Evolutionary conservation across 148 eudicot species (phyloP).

Genomic region (Vaccinium darrowii): DNA sequence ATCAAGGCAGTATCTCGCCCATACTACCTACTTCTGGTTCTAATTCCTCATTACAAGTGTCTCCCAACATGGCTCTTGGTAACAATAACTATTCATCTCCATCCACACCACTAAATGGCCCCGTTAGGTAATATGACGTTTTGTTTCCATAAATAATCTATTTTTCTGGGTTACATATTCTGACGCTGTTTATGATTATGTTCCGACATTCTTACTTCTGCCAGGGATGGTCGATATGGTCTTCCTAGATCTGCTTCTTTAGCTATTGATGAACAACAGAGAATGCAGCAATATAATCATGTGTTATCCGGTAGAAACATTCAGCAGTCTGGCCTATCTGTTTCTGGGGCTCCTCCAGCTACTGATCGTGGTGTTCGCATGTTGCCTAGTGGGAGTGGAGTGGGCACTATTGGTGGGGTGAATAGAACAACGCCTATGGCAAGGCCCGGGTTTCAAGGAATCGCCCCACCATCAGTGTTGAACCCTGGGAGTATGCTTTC

Average conservation of each 20-base stretch:
- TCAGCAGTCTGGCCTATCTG: slow-evolving; percentile 45
- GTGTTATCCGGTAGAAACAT: slow-evolving; percentile 65
- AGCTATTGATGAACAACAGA: slow-evolving; percentile 78
- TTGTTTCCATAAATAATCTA: not conserved
- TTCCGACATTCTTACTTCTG: slow-evolving; percentile 1
- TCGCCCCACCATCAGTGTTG: slow-evolving; percentile 53
- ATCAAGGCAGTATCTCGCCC: slow-evolving; percentile 30
- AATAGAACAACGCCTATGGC: slow-evolving; percentile 56
- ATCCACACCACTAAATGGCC: slow-evolving; percentile 33
- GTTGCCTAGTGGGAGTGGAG: slow-evolving; percentile 65
- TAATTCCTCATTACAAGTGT: slow-evolving; percentile 35
- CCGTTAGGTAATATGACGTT: slow-evolving; percentile 51
- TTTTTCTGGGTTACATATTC: not conserved
- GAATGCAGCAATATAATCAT: slow-evolving; percentile 67
- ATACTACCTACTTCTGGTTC: slow-evolving; percentile 35
- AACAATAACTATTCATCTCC: slow-evolving; percentile 38
- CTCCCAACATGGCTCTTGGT: slow-evolving; percentile 32
- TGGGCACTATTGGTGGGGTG: slow-evolving; percentile 51
- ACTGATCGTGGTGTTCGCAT: slow-evolving; percentile 65
- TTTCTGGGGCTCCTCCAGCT: slow-evolving; percentile 65
- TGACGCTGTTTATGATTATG: not conserved
- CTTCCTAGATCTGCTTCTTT: slow-evolving; percentile 61
- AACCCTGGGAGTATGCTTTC: slow-evolving; percentile 65
- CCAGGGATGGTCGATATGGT: slow-evolving; percentile 68
- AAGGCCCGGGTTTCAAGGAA: slow-evolving; percentile 72